Evolutionary conservation across 73 alveolate genomes (phyloP), one percentile per base, ranked within the genome.

Genomic region (Effrenium voratum): DNA sequence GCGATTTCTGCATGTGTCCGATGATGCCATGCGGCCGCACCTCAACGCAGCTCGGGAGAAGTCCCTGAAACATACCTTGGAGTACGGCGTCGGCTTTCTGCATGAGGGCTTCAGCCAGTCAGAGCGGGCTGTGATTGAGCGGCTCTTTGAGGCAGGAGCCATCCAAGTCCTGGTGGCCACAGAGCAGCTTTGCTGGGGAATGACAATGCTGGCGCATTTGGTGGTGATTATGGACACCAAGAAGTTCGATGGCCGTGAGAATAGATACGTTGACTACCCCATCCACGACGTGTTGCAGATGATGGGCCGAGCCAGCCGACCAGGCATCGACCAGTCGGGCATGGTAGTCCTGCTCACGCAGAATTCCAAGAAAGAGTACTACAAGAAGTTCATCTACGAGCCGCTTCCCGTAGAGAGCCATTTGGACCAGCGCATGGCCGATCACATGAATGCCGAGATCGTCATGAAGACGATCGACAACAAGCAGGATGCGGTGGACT

Each of bases 361-460:
- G 92, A 95, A 99, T 44, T 99, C 99, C 66, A 99, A 99, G 99
- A 99, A 99, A 98, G 99, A 99, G 95, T 99, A 99, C 99, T 99
- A 99, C 99, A 99, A 99, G 94, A 99, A 99, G 99, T 99, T 99
- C 99, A 79, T 99, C 68, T 98, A 99, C 79, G 99, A 99, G 98
- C 99, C 99, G n/a, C 98, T 99, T 98, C 99, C 99, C 0, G 99
- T 99, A 38, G 99, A 99, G 85, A 99, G 99, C 80, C 99, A 99
- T 44, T 99, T 99, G 32, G 99, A 99, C 83, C 99, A 99, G 49
- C 99, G 99, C 86, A 95, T 99, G 87, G 99, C 99, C 77, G 99
- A 99, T 98, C 99, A 99, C 99, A 94, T 99, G 92, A 99, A 99
- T 77, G 99, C 99, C 55, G 99, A 99, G 98, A 99, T 99, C n/a